Base-by-base conservation (phyloP, 2,329 filamentous ascomycete genomes). In the Neonectria sp. region DNA sequence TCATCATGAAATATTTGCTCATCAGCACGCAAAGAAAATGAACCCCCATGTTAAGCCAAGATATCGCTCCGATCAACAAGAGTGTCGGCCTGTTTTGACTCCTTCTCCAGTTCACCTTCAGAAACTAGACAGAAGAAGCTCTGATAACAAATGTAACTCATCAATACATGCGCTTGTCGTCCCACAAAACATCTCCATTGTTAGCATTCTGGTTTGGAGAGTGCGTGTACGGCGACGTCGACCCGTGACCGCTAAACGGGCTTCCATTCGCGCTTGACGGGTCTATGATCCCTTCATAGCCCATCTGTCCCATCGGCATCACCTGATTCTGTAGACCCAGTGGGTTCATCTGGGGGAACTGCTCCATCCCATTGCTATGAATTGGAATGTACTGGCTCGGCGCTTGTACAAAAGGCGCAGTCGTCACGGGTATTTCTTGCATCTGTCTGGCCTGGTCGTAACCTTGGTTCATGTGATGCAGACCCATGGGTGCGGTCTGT, bases 181-280 rank as follows among this genome's bases (percentile, higher is more conserved):
- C 70, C 77, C 77, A 80, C 40, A 63, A 35, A 37, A 63, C 63
- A 49, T 71, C 71, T 49, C 59, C 70, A 62, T 68, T 73, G 27
- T 71, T 73, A 56, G 68, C 63, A 59, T 76, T 74, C 51, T 75
- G 67, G 49, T 79, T 78, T 37, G 81, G 79, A 35, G 80, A 81
- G 55, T 77, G 76, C 24, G 76, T 73, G 66, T 79, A 82, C 9
- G 77, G 78, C 35, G 80, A 81, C 31, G 74, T 65, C 5, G 79
- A 79, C 46, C 79, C 80, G 49, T 81, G 79, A 6, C 78, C 80
- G 53, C 78, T 79, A 49, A 79, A 82, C 4, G 80, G 79, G 65
- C 79, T 81, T n/a, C 74, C 77, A 59, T 79, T 76, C 13, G 74
- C 75, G 52, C 77, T 80, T 33, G 76, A 75, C n/a, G 77, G 73